Conservation (phyloP, 768 basidiomycete genomes). For the Tephrocybe sp. region DNA sequence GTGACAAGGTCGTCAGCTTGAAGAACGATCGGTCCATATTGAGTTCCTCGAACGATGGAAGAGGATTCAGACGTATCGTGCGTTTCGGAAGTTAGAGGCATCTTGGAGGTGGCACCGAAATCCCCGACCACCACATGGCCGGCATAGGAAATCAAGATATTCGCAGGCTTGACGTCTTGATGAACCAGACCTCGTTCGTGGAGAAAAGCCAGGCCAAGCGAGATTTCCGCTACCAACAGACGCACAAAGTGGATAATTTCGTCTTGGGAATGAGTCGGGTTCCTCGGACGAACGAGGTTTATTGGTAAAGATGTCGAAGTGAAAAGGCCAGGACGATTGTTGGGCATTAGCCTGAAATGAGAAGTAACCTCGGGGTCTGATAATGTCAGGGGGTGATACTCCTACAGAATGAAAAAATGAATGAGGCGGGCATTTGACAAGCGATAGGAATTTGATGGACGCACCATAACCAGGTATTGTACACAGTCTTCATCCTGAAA, state of each 20-base stretch:
- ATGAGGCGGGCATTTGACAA: background rate
- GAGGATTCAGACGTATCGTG: background rate
- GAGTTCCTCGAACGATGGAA: background rate
- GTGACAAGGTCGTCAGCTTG: constrained; percentile 24
- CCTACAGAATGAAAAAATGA: constrained; percentile 15
- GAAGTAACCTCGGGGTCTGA: constrained; percentile 27
- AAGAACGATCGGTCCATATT: constrained; percentile 20
- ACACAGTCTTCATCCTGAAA: constrained; percentile 20
- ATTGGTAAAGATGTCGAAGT: constrained; percentile 15
- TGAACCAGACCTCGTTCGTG: constrained; percentile 67
- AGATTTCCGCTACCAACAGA: constrained; percentile 31
- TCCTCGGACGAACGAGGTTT: constrained; percentile 3
- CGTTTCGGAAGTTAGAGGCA: constrained; percentile 16
- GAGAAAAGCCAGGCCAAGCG: constrained; percentile 37
- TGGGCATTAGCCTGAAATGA: constrained; percentile 19
- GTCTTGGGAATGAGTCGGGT: constrained; percentile 2
- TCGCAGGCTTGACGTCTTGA: constrained; percentile 68
- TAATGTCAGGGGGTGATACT: constrained; percentile 32
- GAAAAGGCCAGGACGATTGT: constrained; percentile 4
- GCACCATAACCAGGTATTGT: constrained; percentile 28
- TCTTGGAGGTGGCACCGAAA: constrained; percentile 52
- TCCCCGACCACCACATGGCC: constrained; percentile 59
- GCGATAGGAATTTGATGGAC: background rate
- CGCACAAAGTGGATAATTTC: constrained; percentile 22
- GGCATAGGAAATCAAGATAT: constrained; percentile 52